A percentile compares a stretch with the other conserved stretches of the same genome.
Conservation (phyloP, 108 stramenopile species). For the Bacterosira constricta region DNA sequence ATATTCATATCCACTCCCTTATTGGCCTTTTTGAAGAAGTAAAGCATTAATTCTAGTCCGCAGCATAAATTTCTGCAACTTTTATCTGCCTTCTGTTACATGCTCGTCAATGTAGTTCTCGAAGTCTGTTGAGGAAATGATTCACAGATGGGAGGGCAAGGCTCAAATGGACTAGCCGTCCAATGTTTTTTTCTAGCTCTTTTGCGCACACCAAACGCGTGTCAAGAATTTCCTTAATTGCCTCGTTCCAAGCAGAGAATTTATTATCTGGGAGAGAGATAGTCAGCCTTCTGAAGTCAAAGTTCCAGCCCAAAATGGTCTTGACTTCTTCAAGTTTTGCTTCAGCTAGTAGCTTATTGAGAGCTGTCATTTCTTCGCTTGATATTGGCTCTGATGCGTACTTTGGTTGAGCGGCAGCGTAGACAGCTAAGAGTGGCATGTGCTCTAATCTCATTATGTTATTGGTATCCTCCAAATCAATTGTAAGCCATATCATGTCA, state of each 20-base stretch:
- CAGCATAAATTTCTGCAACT: not conserved
- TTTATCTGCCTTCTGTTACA: not conserved
- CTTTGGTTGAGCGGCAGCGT: not conserved
- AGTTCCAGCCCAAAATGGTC: conserved; percentile 21
- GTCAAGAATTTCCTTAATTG: not conserved
- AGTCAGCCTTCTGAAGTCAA: conserved; percentile 11
- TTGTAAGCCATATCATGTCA: conserved; percentile 11
- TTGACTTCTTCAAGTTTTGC: conserved; percentile 15
- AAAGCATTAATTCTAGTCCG: not conserved
- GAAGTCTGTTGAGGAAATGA: conserved; percentile 29
- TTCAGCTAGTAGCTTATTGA: conserved; percentile 16
- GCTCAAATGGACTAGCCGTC: conserved; percentile 11
- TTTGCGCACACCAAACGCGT: not conserved
- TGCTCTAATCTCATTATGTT: conserved; percentile 13
- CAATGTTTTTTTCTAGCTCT: conserved; percentile 20
- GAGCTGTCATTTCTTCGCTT: conserved; percentile 20
- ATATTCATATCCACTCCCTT: conserved; percentile 28
- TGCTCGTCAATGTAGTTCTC: not conserved
- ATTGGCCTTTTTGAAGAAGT: not conserved
- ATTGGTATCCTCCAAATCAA: conserved; percentile 6
- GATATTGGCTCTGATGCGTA: conserved; percentile 15
- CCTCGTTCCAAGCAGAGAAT: conserved; percentile 1
- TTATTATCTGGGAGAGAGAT: conserved; percentile 27
- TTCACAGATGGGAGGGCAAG: conserved; percentile 4
- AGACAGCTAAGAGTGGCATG: conserved; percentile 14